Conservation (phyloP, 2,329 filamentous ascomycete genomes). For the Colletotrichum tropicicola region DNA sequence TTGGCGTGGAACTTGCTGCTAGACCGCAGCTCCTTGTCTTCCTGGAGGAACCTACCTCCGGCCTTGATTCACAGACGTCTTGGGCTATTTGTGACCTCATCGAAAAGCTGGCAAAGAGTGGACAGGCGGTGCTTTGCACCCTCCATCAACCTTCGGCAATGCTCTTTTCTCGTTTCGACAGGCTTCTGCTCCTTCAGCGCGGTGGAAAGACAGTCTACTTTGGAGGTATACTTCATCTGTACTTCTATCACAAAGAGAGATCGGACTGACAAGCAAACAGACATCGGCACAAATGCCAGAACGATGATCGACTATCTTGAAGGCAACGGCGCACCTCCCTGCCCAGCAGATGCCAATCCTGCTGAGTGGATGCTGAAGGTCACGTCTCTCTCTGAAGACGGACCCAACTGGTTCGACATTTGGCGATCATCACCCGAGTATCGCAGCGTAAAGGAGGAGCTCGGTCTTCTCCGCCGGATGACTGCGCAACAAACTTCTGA, state of each 20-base stretch:
- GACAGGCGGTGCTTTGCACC: slow-evolving; percentile 55
- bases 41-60: slow-evolving; percentile 81
- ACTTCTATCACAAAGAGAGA: too few species aligned
- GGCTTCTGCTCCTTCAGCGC: slow-evolving; percentile 61
- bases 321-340: slow-evolving; percentile 64
- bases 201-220: slow-evolving; percentile 69
- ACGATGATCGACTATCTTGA: slow-evolving; percentile 67
- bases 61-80: slow-evolving; percentile 78
- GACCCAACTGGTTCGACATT: slow-evolving; percentile 44
- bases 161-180: slow-evolving; percentile 59
- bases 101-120: slow-evolving; percentile 65
- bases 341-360: slow-evolving; percentile 66
- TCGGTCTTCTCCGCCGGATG: slow-evolving; percentile 33
- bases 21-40: slow-evolving; percentile 78
- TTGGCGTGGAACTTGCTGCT: slow-evolving; percentile 79
- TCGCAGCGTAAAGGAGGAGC: slow-evolving; percentile 37
- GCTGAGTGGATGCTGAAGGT: slow-evolving; percentile 72
- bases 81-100: slow-evolving; percentile 79
- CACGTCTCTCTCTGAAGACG: slow-evolving; percentile 36
- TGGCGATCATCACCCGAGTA: slow-evolving; percentile 44
- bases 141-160: slow-evolving; percentile 57
- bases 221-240: slow-evolving; percentile 61
- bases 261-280: background rate
- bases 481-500: slow-evolving; percentile 47
- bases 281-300: slow-evolving; percentile 49